Evolutionary conservation across 495 filamentous ascomycete species (phyloP).

Genomic region (Penicillium tannophilum): DNA sequence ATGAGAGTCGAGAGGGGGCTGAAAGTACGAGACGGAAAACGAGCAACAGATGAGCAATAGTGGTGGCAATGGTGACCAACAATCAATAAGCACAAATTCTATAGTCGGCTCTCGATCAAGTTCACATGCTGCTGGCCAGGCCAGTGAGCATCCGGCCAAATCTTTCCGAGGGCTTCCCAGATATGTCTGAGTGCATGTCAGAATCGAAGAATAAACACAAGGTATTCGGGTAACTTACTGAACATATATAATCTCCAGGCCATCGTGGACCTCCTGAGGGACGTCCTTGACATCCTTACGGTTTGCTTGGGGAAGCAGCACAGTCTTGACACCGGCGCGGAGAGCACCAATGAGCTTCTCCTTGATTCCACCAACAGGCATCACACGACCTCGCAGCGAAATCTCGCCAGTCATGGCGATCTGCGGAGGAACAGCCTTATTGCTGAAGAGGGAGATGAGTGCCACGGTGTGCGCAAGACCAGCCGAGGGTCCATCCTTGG

Average conservation of each 20-base stretch:
- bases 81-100: slow-evolving; percentile 4
- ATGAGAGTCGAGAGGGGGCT: slow-evolving; percentile 9
- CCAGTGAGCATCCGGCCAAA: slow-evolving; percentile 87
- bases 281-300: slow-evolving; percentile 92
- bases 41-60: not conserved
- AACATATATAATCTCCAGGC: slow-evolving; percentile 86
- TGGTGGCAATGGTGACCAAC: not conserved
- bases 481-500: slow-evolving; percentile 88
- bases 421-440: slow-evolving; percentile 84
- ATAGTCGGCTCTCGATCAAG: slow-evolving; percentile 65
- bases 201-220: not conserved
- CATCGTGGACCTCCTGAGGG: slow-evolving; percentile 85
- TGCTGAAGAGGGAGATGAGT: slow-evolving; percentile 86
- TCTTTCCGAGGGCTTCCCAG: slow-evolving; percentile 80
- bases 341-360: slow-evolving; percentile 97
- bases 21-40: not conserved
- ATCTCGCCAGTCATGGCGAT: slow-evolving; percentile 99
- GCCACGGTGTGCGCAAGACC: slow-evolving; percentile 94
- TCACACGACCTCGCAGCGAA: slow-evolving; percentile 81
- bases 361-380: slow-evolving; percentile 94
- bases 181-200: slow-evolving; percentile 61
- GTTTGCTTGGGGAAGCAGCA: slow-evolving; percentile 85
- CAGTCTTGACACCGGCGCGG: slow-evolving; percentile 91
- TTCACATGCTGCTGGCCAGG: slow-evolving; percentile 66
- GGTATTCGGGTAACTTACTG: slow-evolving; percentile 55